A percentile compares a stretch with the other conserved stretches of the same genome.
phyloP scores from a whole-genome alignment of 2,329 filamentous ascomycete species.

The Fusarium sp. region DNA sequence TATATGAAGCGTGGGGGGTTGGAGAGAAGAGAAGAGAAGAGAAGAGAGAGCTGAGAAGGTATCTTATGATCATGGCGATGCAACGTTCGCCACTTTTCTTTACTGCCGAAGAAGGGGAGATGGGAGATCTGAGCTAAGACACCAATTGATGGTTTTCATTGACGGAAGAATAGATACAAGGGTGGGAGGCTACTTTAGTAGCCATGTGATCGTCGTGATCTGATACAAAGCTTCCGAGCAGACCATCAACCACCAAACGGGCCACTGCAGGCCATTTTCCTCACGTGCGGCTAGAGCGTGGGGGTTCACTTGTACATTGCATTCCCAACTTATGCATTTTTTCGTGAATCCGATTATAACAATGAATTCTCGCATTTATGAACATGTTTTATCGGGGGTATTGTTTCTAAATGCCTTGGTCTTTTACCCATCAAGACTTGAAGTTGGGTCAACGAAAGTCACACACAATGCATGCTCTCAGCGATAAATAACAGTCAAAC shows the following conservation, averaged over 20 bases:
- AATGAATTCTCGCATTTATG: background rate
- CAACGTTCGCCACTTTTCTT: conserved; percentile 10
- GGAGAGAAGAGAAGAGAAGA: background rate
- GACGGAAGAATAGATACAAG: conserved; percentile 14
- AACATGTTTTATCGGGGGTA: conserved; percentile 16
- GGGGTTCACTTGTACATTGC: conserved; percentile 20
- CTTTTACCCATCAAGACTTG: too few species aligned
- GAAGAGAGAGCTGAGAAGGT: background rate
- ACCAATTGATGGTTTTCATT: background rate
- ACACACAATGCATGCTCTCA: too few species aligned
- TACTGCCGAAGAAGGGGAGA: background rate
- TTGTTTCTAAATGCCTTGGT: background rate
- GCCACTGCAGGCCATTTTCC: conserved; percentile 41
- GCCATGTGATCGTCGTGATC: conserved; percentile 24
- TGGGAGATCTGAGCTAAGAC: background rate
- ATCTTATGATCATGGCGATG: conserved; percentile 24
- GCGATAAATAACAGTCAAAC: too few species aligned
- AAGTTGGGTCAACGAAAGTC: too few species aligned
- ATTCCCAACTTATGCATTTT: background rate
- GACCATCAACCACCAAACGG: conserved; percentile 23
- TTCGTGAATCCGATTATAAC: background rate
- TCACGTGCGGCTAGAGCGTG: conserved; percentile 44
- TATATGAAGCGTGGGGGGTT: conserved; percentile 30
- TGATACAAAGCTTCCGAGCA: conserved; percentile 8
- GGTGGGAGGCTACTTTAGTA: background rate